Percentiles rank a stretch among this genome's conserved stretches.
These are phyloP conservation scores for Saccharomycopsis guyanensis DNA, from an alignment of 805 yeast species.

Conservation along the genomic window DNA sequence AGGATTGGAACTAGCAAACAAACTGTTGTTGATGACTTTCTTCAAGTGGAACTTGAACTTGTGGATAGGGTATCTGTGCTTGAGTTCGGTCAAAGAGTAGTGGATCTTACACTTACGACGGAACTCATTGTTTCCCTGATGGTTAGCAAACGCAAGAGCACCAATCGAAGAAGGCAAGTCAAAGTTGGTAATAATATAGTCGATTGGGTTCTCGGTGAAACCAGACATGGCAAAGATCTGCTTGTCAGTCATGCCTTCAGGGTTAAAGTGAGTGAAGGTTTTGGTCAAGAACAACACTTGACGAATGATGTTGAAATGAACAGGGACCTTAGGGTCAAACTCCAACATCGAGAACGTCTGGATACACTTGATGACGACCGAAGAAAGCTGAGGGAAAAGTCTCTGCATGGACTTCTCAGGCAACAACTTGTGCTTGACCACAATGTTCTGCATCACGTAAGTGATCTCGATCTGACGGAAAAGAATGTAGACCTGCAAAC, in stretches of 20 bases:
- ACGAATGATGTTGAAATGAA: neutral
- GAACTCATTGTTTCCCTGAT: slow-evolving; percentile 1
- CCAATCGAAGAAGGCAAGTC: neutral
- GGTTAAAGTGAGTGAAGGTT: neutral
- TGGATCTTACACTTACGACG: neutral
- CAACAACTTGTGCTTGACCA: neutral
- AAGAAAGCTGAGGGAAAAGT: neutral
- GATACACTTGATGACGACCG: neutral
- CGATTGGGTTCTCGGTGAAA: slow-evolving; percentile 7
- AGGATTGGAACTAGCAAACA: slow-evolving; percentile 14
- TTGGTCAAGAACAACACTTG: neutral
- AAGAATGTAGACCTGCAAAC: neutral
- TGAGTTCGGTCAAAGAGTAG: neutral
- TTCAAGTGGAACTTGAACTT: neutral
- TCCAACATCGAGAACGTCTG: neutral
- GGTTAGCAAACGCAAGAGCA: neutral
- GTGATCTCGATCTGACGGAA: neutral
- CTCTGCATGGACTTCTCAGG: neutral
- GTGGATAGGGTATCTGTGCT: slow-evolving; percentile 8
- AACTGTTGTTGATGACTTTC: neutral
- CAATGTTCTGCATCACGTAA: neutral
- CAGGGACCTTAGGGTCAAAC: neutral
- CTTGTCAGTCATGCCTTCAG: neutral
- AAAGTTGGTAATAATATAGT: neutral
- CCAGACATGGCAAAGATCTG: slow-evolving; percentile 9